Conservation (phyloP, 768 basidiomycete species). For the Hysterangium stoloniferum region DNA sequence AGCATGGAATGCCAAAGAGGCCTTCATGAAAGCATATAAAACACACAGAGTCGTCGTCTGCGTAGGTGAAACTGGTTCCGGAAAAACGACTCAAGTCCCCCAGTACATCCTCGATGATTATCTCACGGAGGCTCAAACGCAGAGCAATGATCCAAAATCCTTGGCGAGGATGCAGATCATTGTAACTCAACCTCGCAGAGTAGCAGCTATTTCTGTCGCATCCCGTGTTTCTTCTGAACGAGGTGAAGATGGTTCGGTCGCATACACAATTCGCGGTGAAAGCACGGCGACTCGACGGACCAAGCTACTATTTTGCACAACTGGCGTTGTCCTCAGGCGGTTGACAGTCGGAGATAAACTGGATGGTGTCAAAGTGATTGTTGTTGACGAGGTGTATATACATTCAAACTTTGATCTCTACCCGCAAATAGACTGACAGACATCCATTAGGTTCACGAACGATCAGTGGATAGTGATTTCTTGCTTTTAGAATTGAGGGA, state of each 20-base stretch:
- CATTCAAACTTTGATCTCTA: neutral
- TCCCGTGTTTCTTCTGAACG: slow-evolving; percentile 80
- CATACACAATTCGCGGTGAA: slow-evolving; percentile 88
- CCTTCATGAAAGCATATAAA: slow-evolving; percentile 53
- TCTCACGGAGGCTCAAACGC: slow-evolving; percentile 52
- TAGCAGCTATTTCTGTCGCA: slow-evolving; percentile 86
- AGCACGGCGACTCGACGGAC: slow-evolving; percentile 57
- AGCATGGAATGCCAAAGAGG: slow-evolving; percentile 59
- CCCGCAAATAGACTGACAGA: slow-evolving; percentile 1
- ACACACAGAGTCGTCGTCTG: slow-evolving; percentile 67
- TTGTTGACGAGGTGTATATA: slow-evolving; percentile 76
- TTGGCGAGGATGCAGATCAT: slow-evolving; percentile 39
- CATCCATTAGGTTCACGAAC: slow-evolving; percentile 80
- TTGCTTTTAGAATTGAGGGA: slow-evolving; percentile 78
- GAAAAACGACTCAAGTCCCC: slow-evolving; percentile 93
- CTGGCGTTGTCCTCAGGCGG: slow-evolving; percentile 82
- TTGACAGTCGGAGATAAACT: slow-evolving; percentile 69
- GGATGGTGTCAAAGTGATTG: slow-evolving; percentile 66
- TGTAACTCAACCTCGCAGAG: slow-evolving; percentile 82
- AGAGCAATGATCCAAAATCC: slow-evolving; percentile 22
- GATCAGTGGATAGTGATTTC: slow-evolving; percentile 87
- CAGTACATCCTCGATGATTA: slow-evolving; percentile 77
- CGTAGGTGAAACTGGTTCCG: slow-evolving; percentile 88
- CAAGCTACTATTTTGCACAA: slow-evolving; percentile 84
- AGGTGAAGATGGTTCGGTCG: slow-evolving; percentile 67